These are phyloP conservation scores for Solanum etuberosum DNA, from an alignment of 257 asterid genomes.

Conservation along the genomic window DNA sequence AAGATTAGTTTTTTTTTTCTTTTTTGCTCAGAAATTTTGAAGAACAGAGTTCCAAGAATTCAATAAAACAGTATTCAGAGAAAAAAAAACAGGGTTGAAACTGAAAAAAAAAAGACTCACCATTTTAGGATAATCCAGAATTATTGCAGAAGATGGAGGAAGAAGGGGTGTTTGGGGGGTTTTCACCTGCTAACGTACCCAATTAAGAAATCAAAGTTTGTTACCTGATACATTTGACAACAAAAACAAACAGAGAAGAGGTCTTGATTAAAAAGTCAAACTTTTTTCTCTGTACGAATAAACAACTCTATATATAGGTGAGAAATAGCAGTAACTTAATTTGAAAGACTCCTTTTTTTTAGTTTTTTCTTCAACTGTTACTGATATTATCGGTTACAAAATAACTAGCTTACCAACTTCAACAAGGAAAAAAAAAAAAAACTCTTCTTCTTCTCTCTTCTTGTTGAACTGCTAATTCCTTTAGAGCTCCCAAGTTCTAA, in stretches of 20 bases:
- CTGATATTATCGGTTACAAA: not conserved
- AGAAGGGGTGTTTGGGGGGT: slow-evolving; percentile 5
- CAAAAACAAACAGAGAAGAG: slow-evolving; percentile 9
- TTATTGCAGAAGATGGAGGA: not conserved
- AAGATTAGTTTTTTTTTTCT: not conserved
- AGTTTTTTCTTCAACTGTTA: not conserved
- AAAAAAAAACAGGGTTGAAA: too few relatives aligned
- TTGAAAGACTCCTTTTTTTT: not conserved
- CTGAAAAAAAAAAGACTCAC: not conserved
- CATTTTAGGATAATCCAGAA: not conserved
- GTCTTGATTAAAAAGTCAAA: slow-evolving; percentile 11
- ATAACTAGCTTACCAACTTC: not conserved
- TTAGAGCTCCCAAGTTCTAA: not conserved
- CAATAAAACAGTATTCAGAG: not conserved
- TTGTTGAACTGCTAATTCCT: not conserved
- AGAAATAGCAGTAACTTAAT: not conserved
- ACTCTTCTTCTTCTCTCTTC: not conserved
- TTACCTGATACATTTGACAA: slow-evolving; percentile 9
- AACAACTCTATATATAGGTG: not conserved
- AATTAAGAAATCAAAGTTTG: slow-evolving; percentile 12
- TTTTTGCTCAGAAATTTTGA: not conserved
- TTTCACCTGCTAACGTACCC: slow-evolving; percentile 10
- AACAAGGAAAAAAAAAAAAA: not conserved
- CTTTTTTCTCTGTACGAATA: not conserved
- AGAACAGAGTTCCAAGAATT: not conserved